Base-by-base conservation (phyloP, 2,329 filamentous ascomycete species). In the Phaeoacremonium minimum region DNA sequence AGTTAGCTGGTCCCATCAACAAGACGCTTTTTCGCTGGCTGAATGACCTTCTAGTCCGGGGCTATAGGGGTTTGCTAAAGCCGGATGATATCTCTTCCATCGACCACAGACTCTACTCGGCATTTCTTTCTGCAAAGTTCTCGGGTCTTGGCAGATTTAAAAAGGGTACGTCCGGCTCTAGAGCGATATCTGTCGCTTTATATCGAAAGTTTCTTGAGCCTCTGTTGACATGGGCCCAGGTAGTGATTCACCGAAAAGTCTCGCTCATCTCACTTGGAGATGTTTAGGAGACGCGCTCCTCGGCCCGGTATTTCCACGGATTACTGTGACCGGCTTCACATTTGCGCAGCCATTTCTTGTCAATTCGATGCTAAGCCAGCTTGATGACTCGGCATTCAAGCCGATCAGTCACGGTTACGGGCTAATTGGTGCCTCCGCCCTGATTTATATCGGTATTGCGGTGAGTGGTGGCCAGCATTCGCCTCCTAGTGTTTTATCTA, bases 331-430 rank as follows among this genome's bases (percentile, higher is more conserved):
- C 29, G 38, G 29, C 7, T 46, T 48, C 26, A 45, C 41, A 15
- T 46, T 45, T 30, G 32, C 42, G n/a, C 44, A 48, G 15, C 46
- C 46, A 14, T 48, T 46, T 36, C 18, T 46, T 9, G 42, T 38
- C n/a, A 40, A 41, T 22, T 35, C 46, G 13, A 36, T 45, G 20
- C 36, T 46, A 9, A 18, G 33, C 7, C 46, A 43, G 29, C 45
- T 46, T 15, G 33, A 41, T 5, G 31, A 28, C 2, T 32, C 28
- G 26, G 29, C 32, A 14, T 11, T 30, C 28, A 18, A 14, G 20
- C 31, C 45, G 9, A 32, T 40, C 13, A 43, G 36, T 28, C n/a
- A 44, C 22, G 44, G 45, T 4, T 47, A 47, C 33, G 44, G 45
- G 16, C 40, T 47, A 3, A 46, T 47, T 15, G 45, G 45, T 7